Evolutionary conservation across 1,139 yeast species (phyloP), one percentile per base, ranked within the genome.

Genomic region (Pichia sp.): DNA sequence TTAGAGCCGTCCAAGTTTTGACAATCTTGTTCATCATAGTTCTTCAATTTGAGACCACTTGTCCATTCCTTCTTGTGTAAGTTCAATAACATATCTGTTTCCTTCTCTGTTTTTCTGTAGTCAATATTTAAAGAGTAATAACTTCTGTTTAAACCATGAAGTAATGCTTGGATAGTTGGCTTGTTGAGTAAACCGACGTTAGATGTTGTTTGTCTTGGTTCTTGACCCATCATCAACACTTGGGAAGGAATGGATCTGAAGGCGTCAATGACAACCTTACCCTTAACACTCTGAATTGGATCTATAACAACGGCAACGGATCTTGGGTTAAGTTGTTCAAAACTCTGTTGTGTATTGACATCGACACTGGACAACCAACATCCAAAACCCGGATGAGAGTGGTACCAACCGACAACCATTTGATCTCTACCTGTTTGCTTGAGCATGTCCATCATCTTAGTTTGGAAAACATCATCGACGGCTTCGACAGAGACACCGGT

Each of bases 401-500:
- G 99, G 72, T 94, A 94, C 99, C 98, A 91, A 37, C 98, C 98
- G 42, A 91, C 98, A 56, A 94, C 99, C 89, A 89, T 90, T 67
- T 91, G 96, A 69, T 89, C 98, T 68, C 98, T 80, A 21, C 99
- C 99, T 1, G 99, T 94, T 67, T 94, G 99, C 69, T 89, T 83
- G 62, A 94, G 79, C 99, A 94, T 93, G 63, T 94, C 99, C 99
- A 94, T 94, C 99, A 94, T 94, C 65, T 85, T 86, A 12, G 99
- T 91, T 67, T 94, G 99, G 72, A 94, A 94, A 44, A 94, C 98
- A 67, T 94, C 98, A 67, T 94, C 99, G 31, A 94, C 99, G 1
- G 99, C 99, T 67, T 94, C 99, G 46, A 94, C 99, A 48, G 96
- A 87, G 20, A 94, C 99, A 49, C 99, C 99, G 10, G 99, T 94